phyloP scores from a whole-genome alignment of 495 filamentous ascomycete species.

The Penicillium paradoxum region DNA sequence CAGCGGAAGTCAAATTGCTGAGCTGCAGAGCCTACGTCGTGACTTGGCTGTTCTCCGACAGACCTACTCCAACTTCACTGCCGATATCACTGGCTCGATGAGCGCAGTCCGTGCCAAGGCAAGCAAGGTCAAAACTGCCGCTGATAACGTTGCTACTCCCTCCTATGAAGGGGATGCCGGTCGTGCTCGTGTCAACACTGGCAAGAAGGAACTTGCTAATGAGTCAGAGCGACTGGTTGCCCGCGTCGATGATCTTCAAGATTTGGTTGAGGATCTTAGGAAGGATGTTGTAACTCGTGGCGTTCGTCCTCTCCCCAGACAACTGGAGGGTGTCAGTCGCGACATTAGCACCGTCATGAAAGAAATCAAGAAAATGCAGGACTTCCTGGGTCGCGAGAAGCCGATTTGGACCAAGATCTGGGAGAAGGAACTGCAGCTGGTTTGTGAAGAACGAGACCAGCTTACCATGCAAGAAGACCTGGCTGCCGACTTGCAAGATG shows the following conservation, averaged over 20 bases:
- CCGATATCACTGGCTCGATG: slow-evolving; percentile 87
- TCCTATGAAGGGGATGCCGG: slow-evolving; percentile 66
- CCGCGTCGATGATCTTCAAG: slow-evolving; percentile 92
- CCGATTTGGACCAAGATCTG: slow-evolving; percentile 97
- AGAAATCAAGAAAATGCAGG: slow-evolving; percentile 93
- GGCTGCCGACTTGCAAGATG: slow-evolving; percentile 84
- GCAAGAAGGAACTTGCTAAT: slow-evolving; percentile 75
- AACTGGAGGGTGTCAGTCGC: slow-evolving; percentile 81
- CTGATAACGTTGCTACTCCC: slow-evolving; percentile 60
- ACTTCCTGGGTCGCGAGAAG: slow-evolving; percentile 85
- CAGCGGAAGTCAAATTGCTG: slow-evolving; percentile 55
- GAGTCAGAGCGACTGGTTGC: slow-evolving; percentile 85
- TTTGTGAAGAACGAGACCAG: slow-evolving; percentile 91
- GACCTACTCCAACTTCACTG: slow-evolving; percentile 84
- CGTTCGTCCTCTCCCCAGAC: slow-evolving; percentile 85
- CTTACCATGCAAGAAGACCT: slow-evolving; percentile 93
- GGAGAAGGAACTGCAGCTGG: slow-evolving; percentile 91
- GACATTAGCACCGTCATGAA: slow-evolving; percentile 75
- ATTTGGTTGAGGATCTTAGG: slow-evolving; percentile 91
- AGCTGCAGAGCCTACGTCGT: slow-evolving; percentile 77
- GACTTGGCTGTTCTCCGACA: slow-evolving; percentile 91
- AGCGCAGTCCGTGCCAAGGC: slow-evolving; percentile 73
- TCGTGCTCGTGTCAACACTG: slow-evolving; percentile 74
- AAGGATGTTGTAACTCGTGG: slow-evolving; percentile 95
- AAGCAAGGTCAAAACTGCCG: slow-evolving; percentile 67